Conservation (phyloP, 495 filamentous ascomycete genomes). For the Xylaria palmicola region DNA sequence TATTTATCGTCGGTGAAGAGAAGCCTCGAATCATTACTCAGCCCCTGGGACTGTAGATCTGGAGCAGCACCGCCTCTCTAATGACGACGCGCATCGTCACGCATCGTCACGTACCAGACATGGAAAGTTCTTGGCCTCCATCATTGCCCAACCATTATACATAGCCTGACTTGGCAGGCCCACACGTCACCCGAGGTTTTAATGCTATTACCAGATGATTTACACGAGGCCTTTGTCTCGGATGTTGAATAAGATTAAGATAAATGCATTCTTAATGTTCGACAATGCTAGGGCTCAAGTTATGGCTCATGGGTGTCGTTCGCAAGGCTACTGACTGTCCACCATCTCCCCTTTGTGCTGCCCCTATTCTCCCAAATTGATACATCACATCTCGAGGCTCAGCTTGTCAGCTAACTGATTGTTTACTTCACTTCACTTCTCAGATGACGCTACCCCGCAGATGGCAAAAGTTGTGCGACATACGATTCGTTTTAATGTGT, state of each 20-base stretch:
- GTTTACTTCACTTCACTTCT: not conserved
- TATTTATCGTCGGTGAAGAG: not conserved
- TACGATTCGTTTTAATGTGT: not conserved
- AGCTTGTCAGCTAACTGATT: not conserved
- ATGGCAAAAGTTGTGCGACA: not conserved
- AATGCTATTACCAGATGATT: not conserved
- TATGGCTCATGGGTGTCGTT: not conserved
- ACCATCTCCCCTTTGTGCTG: not conserved
- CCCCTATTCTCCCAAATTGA: not conserved
- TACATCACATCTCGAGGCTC: too few species aligned
- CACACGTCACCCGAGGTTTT: not conserved
- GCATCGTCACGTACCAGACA: not conserved
- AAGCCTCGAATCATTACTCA: not conserved
- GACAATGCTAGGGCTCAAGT: not conserved
- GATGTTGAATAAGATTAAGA: too few species aligned
- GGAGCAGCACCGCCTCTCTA: not conserved
- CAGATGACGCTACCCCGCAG: not conserved
- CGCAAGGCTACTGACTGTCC: too few species aligned
- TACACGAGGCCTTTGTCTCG: not conserved
- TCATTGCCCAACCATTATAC: not conserved
- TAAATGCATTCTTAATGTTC: not conserved
- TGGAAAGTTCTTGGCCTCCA: not conserved
- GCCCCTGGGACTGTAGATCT: not conserved
- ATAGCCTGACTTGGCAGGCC: constrained; percentile 6
- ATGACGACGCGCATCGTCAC: constrained; percentile 1